These are phyloP conservation scores for Calonectria crousiana DNA, from an alignment of 2,329 filamentous ascomycete genomes.

Conservation along the genomic window DNA sequence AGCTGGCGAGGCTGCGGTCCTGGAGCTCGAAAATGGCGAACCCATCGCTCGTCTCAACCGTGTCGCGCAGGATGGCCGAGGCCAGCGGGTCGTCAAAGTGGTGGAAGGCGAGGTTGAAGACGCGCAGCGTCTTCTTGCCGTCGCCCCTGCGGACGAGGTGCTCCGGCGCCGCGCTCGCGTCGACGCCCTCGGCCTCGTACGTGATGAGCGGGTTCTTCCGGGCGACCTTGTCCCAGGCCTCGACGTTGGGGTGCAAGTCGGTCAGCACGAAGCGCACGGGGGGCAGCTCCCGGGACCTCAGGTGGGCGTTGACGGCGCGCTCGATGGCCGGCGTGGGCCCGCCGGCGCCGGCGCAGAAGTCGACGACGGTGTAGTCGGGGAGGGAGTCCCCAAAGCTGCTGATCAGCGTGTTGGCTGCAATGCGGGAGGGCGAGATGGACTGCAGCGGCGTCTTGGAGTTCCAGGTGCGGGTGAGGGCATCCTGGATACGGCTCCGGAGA, in stretches of 20 bases:
- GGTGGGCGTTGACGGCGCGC: slow-evolving; percentile 64
- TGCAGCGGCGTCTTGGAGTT: slow-evolving; percentile 71
- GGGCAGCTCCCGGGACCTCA: slow-evolving; percentile 40
- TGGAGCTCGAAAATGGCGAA: slow-evolving; percentile 84
- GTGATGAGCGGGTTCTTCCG: slow-evolving; percentile 66
- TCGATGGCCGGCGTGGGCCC: slow-evolving; percentile 77
- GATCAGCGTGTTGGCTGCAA: slow-evolving; percentile 70
- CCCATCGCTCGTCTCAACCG: slow-evolving; percentile 73
- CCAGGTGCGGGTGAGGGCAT: slow-evolving; percentile 74
- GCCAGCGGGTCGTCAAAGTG: slow-evolving; percentile 78
- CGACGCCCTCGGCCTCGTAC: slow-evolving; percentile 71
- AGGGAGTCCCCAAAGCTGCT: slow-evolving; percentile 61
- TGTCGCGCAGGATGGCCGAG: slow-evolving; percentile 71
- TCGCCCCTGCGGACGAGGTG: slow-evolving; percentile 55
- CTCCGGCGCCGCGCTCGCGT: slow-evolving; percentile 72
- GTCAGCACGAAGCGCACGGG: slow-evolving; percentile 72
- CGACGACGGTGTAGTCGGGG: slow-evolving; percentile 72
- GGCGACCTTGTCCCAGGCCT: slow-evolving; percentile 68
- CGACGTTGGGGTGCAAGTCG: slow-evolving; percentile 73
- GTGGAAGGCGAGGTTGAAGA: slow-evolving; percentile 83
- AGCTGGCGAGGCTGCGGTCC: slow-evolving; percentile 68
- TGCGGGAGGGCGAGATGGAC: slow-evolving; percentile 66
- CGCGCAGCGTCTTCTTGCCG: slow-evolving; percentile 69
- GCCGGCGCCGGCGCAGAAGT: slow-evolving; percentile 82
- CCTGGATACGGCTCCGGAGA: slow-evolving; percentile 74